Base-by-base conservation (phyloP, 768 basidiomycete species). In the Cystobasidium tubakii region DNA sequence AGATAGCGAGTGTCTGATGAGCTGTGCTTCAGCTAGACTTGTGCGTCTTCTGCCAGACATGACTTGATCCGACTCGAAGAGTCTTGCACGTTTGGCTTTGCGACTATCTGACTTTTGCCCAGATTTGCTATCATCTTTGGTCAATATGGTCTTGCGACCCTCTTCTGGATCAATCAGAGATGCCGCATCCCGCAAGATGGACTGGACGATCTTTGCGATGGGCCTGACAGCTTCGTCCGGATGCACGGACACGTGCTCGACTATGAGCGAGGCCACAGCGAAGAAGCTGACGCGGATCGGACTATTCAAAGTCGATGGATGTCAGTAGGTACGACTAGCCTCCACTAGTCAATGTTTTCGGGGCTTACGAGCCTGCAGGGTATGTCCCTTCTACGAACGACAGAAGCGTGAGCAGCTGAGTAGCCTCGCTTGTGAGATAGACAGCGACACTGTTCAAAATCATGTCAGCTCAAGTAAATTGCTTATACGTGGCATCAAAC, bases 51-150 rank as follows among this genome's bases (percentile, higher is more conserved):
- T 39, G 39, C 31, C 29, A 55, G 55, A 57, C 33, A 57, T 34
- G n/a, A 36, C 55, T 55, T 71, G 53, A 36, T 71, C 69, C 27
- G 36, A 36, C 19, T 71, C 69, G 54, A 57, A 71, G 21, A 71
- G 50, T 25, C 55, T 27, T 9, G 31, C 31, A 34, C 44, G n/a
- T 53, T 71, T 71, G n/a, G 33, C 34, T 55, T 55, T 60, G 10
- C 69, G 53, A 19, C 19, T 60, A 27, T 46, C 33, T 9, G 21
- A 3, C 34, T 44, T 44, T 29, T 33, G 50, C 1, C 21, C 31
- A 34, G 29, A 55, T 27, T 31, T 44, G 23, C 31, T 62, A n/a
- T 10, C 29, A 1, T n/a, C 4, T 4, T 46, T 55, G 9, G 34
- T 71, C n/a, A 46, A 3, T 60, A 29, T 31, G 19, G 25, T n/a